Evolutionary conservation across 2,329 filamentous ascomycete genomes (phyloP).

Genomic region (Xylariales sp.): DNA sequence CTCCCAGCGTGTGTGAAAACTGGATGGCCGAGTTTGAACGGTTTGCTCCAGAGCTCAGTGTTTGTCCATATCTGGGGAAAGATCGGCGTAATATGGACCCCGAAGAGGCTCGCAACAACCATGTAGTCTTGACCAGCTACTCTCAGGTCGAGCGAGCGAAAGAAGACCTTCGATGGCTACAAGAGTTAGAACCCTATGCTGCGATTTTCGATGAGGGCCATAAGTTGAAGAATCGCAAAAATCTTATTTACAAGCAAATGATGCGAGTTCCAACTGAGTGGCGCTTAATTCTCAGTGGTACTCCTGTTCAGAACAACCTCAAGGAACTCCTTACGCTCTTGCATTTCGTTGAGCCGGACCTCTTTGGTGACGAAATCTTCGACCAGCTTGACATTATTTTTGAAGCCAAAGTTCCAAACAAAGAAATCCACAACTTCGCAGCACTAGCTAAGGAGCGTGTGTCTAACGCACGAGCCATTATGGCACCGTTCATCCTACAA

Average conservation of each 20-base stretch:
- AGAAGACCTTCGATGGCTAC: constrained; percentile 64
- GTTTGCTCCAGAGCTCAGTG: constrained; percentile 82
- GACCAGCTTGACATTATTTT: constrained; percentile 89
- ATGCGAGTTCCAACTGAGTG: constrained; percentile 83
- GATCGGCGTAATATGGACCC: constrained; percentile 72
- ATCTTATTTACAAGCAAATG: constrained; percentile 82
- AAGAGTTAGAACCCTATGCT: constrained; percentile 61
- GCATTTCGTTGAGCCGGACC: constrained; percentile 89
- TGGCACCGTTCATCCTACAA: constrained; percentile 94
- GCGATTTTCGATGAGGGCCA: constrained; percentile 95
- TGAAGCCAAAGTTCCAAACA: constrained; percentile 88
- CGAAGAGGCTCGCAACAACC: constrained; percentile 72
- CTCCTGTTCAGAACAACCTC: constrained; percentile 93
- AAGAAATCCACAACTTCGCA: constrained; percentile 81
- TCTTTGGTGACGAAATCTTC: constrained; percentile 78
- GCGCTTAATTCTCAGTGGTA: constrained; percentile 88
- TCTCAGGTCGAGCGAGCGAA: constrained; percentile 65
- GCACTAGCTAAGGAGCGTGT: constrained; percentile 90
- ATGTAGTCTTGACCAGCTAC: constrained; percentile 70
- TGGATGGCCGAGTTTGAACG: constrained; percentile 91
- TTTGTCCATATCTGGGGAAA: constrained; percentile 75
- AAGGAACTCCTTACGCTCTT: constrained; percentile 91
- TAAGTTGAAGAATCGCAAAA: constrained; percentile 87
- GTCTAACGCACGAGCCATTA: constrained; percentile 85
- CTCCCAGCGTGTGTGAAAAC: constrained; percentile 93